phyloP scores from a whole-genome alignment of 371 early-diverging fungal species.

The Rhizopus stolonifer region DNA sequence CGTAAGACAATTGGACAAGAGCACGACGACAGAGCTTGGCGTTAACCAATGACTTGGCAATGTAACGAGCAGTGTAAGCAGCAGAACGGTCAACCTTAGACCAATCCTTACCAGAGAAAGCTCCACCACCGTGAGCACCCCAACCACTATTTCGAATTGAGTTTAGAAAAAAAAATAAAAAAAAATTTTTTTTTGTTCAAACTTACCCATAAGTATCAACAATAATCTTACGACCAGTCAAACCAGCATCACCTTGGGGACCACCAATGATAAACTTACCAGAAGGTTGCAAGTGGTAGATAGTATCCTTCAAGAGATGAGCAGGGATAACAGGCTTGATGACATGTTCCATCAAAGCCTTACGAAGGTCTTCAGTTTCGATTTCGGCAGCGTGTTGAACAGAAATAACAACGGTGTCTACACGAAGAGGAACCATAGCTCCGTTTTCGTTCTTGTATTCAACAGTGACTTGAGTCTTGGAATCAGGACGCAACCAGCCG shows the following conservation, averaged over 20 bases:
- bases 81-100: slow-evolving; percentile 99
- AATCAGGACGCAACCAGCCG: slow-evolving; percentile 96
- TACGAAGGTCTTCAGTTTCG: slow-evolving; percentile 80
- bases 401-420: slow-evolving; percentile 98
- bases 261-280: slow-evolving; percentile 99
- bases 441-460: slow-evolving; percentile 97
- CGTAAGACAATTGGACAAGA: slow-evolving; percentile 98
- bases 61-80: slow-evolving; percentile 99
- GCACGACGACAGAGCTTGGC: slow-evolving; percentile 94
- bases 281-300: slow-evolving; percentile 98
- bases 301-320: slow-evolving; percentile 88
- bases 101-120: slow-evolving; percentile 99
- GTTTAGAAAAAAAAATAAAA: slow-evolving; percentile 7
- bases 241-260: slow-evolving; percentile 99
- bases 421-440: slow-evolving; percentile 92
- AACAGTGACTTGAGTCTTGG: slow-evolving; percentile 99
- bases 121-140: slow-evolving; percentile 99
- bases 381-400: slow-evolving; percentile 96
- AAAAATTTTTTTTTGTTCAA: slow-evolving; percentile 5
- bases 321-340: slow-evolving; percentile 94
- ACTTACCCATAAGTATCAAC: slow-evolving; percentile 83
- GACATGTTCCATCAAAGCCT: slow-evolving; percentile 91
- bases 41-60: slow-evolving; percentile 95
- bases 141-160: slow-evolving; percentile 75
- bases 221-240: slow-evolving; percentile 99